Base-by-base conservation (phyloP, 768 basidiomycete genomes). In the Cystobasidium ongulense region DNA sequence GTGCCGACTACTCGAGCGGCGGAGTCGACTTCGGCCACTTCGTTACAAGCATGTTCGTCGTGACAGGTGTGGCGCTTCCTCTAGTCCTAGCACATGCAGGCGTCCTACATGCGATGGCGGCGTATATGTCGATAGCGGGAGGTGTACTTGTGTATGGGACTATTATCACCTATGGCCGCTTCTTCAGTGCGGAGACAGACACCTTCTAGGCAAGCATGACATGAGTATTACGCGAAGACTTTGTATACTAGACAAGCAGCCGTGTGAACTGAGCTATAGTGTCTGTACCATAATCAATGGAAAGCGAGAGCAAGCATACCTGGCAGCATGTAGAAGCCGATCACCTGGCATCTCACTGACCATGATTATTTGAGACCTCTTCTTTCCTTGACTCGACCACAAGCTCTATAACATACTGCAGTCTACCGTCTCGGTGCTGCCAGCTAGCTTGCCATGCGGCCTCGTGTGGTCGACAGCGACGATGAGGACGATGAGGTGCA, bases 41-140 rank as follows among this genome's bases (percentile, higher is more conserved):
- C 84, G 85, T 97, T 72, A 98, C 96, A 17, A 86, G 91, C 50
- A 85, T 88, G 75, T 85, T 96, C 76, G 92, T 98, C 74, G 88
- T 96, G 11, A 90, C 92, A 38, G 96, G 96, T 39, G 91, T 98
- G 76, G 90, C 94, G 17, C 84, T 98, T 18, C 96, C 96, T 0
- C 85, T 96, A 63, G 88, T 97, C 38, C 86, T 98, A 33, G 89
- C 92, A 0, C 96, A 98, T 77, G 90, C 96, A 1, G 88, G 88
- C 71, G 85, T 98, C 75, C 96, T 98, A 78, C 84, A 86, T 74
- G 84, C 87, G 1, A 87, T 86, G 18, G 96, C 96, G 46, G 92
- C 90, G 80, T 86, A 85, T 78, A 97, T 99, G 96, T 92, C 92
- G 23, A 91, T 97, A 74, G 84, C 90, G 36, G 96, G 96, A 17